These are phyloP conservation scores for Pythium dissimile DNA, from an alignment of 352 stramenopile genomes.

Conservation along the genomic window DNA sequence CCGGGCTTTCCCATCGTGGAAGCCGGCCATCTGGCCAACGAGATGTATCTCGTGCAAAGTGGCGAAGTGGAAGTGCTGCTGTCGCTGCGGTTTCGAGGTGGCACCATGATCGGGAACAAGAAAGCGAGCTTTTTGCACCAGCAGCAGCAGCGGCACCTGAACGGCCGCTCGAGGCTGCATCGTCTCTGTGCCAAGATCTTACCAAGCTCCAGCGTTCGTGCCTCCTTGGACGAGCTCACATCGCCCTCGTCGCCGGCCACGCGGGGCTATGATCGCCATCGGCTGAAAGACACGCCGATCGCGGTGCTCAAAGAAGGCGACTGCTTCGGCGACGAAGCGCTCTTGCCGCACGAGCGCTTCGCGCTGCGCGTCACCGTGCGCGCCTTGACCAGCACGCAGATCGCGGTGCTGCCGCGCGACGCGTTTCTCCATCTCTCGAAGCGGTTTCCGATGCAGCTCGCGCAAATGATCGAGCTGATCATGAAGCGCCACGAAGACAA, in stretches of 20 bases:
- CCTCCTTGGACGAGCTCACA: neutral
- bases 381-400: neutral
- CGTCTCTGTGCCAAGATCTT: neutral
- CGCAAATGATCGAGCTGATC: neutral
- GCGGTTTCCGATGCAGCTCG: neutral
- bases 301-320: constrained; percentile 41
- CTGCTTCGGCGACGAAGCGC: constrained; percentile 51
- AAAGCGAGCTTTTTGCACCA: neutral
- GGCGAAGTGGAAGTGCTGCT: constrained; percentile 52
- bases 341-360: neutral
- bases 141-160: neutral
- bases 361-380: constrained; percentile 9
- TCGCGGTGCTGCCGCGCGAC: neutral
- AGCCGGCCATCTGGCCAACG: constrained; percentile 37
- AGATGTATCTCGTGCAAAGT: constrained; percentile 54
- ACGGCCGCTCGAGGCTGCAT: neutral
- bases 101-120: neutral
- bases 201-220: neutral
- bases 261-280: neutral
- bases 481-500: no score
- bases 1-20: constrained; percentile 44
- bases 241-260: neutral
- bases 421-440: neutral
- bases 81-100: constrained; percentile 13
- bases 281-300: constrained; percentile 14